A percentile compares a stretch with the other conserved stretches of the same genome.
phyloP scores from a whole-genome alignment of 73 alveolate genomes.

The Effrenium voratum region DNA sequence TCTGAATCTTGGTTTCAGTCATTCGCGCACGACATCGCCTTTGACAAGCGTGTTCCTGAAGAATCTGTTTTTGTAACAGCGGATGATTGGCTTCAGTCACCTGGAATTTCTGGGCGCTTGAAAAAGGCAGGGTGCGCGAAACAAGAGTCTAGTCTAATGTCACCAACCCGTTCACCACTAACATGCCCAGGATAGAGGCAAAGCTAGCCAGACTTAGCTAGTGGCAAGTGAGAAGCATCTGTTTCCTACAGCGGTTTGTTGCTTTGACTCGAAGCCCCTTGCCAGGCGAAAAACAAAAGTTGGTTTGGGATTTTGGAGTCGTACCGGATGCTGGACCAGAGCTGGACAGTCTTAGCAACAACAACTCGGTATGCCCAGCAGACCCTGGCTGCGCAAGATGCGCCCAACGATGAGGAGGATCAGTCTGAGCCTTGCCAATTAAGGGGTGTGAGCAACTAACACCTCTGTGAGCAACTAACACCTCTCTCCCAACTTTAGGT shows the following conservation, averaged over 20 bases:
- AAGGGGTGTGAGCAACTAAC: no score
- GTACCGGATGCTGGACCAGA: not conserved
- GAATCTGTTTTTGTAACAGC: not conserved
- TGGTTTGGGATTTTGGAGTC: constrained; percentile 30
- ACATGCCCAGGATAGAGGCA: not conserved
- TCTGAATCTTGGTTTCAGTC: not conserved
- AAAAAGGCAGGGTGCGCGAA: not conserved
- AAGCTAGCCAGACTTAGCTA: not conserved
- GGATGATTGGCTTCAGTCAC: not conserved
- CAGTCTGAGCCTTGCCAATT: no score
- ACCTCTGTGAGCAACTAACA: no score
- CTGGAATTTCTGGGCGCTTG: not conserved
- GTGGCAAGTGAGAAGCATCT: not conserved
- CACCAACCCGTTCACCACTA: no score
- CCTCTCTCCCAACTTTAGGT: no score
- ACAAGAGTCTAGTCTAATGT: not conserved
- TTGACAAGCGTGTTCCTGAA: not conserved
- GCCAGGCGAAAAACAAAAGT: constrained; percentile 40
- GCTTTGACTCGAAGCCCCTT: not conserved
- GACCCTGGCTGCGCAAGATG: not conserved
- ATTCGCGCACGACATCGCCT: not conserved
- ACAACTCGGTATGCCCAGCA: not conserved
- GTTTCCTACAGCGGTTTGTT: not conserved
- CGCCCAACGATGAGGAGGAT: not conserved
- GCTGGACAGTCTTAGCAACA: not conserved